phyloP scores from a whole-genome alignment of 176 grass and related monocot genomes.

The Thalia dealbata region DNA sequence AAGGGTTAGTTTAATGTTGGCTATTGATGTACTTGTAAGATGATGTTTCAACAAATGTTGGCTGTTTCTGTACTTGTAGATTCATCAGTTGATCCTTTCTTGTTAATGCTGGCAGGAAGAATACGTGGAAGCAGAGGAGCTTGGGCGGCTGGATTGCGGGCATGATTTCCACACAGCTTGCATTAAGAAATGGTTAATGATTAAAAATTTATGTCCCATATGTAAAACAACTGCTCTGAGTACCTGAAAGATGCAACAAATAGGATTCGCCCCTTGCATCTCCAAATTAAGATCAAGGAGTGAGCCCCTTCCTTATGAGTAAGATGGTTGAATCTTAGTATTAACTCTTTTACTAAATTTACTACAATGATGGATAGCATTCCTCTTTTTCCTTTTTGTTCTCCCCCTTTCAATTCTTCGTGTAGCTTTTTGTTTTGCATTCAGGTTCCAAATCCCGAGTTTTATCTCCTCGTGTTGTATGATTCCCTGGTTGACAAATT shows the following conservation, averaged over 20 bases:
- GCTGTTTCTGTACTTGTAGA: too few relatives aligned
- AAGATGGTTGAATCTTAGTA: neutral
- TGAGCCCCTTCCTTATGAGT: neutral
- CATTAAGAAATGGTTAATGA: constrained; percentile 12
- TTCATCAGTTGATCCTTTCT: too few relatives aligned
- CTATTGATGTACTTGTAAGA: too few relatives aligned
- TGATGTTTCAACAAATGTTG: too few relatives aligned
- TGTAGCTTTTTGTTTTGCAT: too few relatives aligned
- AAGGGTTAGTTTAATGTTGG: too few relatives aligned
- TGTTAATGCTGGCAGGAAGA: constrained; percentile 6
- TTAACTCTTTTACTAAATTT: neutral
- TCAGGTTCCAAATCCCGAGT: too few relatives aligned
- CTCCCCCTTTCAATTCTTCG: neutral
- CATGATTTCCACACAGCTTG: constrained; percentile 10
- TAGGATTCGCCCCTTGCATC: neutral
- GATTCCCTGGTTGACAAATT: too few relatives aligned
- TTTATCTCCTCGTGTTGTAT: too few relatives aligned
- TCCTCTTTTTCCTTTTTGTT: neutral
- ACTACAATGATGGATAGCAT: neutral
- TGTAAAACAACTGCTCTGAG: constrained; percentile 7
- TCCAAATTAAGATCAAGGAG: neutral
- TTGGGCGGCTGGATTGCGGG: constrained; percentile 8
- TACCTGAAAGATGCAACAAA: neutral
- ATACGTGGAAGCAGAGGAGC: neutral
- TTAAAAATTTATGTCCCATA: constrained; percentile 13